phyloP scores from a whole-genome alignment of 2,329 filamentous ascomycete genomes.

The Botrytis tulipae region DNA sequence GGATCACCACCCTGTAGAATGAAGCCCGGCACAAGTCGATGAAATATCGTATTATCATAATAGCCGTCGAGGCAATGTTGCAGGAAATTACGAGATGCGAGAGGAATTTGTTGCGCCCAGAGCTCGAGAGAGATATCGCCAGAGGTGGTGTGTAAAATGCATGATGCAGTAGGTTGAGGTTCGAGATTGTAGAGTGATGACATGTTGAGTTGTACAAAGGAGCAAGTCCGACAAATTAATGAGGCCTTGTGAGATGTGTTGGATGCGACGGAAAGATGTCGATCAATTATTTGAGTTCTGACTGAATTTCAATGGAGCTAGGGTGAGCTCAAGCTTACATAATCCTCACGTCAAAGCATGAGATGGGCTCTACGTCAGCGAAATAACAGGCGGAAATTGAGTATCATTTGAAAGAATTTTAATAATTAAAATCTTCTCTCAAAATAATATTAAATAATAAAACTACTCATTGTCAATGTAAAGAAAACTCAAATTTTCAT shows the following conservation, averaged over 20 bases:
- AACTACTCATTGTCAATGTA: too few relatives aligned
- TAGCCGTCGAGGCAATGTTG: conserved; percentile 94
- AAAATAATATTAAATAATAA: too few relatives aligned
- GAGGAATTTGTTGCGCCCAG: conserved; percentile 89
- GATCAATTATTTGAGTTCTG: not conserved
- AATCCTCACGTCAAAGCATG: not conserved
- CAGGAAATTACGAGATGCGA: conserved; percentile 92
- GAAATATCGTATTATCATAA: conserved; percentile 91
- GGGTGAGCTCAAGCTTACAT: not conserved
- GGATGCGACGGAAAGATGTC: not conserved
- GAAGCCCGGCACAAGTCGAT: conserved; percentile 87
- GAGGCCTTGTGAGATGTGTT: conserved; percentile 23
- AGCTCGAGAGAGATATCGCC: conserved; percentile 90
- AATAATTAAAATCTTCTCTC: too few relatives aligned
- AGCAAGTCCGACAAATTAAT: conserved; percentile 30
- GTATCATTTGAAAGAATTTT: too few relatives aligned
- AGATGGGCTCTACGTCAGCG: too few relatives aligned
- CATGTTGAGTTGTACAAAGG: conserved; percentile 53
- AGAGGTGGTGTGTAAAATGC: conserved; percentile 82
- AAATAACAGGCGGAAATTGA: too few relatives aligned
- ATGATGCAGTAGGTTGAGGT: conserved; percentile 89
- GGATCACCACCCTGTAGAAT: conserved; percentile 94
- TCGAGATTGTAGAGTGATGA: conserved; percentile 91
- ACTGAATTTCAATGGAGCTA: not conserved
- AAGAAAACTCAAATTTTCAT: too few relatives aligned